Evolutionary conservation across 2,329 filamentous ascomycete species (phyloP), one percentile per base, ranked within the genome.

Genomic region (Cladosporium sp.): DNA sequence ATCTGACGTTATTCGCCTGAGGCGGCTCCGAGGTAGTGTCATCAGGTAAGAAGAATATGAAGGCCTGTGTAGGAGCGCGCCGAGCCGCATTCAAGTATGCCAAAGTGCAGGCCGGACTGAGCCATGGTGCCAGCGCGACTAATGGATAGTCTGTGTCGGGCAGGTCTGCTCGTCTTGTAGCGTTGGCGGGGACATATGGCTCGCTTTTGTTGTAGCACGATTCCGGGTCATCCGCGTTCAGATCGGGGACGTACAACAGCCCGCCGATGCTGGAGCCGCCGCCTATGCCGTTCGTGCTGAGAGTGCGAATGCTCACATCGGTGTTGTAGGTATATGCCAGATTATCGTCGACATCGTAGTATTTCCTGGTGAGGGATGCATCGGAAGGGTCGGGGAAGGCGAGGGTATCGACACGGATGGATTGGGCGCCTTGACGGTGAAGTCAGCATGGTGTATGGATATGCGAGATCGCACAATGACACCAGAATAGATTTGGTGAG

Each of bases 51-150:
- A 76, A 84, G 57, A 82, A 79, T n/a, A 84, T 54, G 48, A 83
- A 74, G 17, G 71, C 78, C 37, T 82, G 78, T 11, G 43, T 48
- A 19, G 80, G 77, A 57, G 84, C 80, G n/a, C 80, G 78, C 17
- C 80, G 76, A 2, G 78, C 79, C 11, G 74, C 72, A 15, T 76
- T 70, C 41, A 97, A 77, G 65, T 89, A 96, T 39, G 85, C 79
- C 50, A 77, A 70, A 11, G 88, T 86, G 65, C 92, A 99, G 20
- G 81, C 73, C 7, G 78, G 72, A 55, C 79, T 86, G 60, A 89
- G 82, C 91, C 92, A 97, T 22, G 92, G 92, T 19, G 89, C 91
- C 47, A 96, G 72, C 22, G 87, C 91, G 59, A 96, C 81, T 45
- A 90, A 75, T 50, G 85, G 83, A 66, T 88, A 89, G 58, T 86